A percentile compares a stretch with the other conserved stretches of the same genome.
Conservation (phyloP, 2,329 filamentous ascomycete genomes). For the Colletotrichum magnum region DNA sequence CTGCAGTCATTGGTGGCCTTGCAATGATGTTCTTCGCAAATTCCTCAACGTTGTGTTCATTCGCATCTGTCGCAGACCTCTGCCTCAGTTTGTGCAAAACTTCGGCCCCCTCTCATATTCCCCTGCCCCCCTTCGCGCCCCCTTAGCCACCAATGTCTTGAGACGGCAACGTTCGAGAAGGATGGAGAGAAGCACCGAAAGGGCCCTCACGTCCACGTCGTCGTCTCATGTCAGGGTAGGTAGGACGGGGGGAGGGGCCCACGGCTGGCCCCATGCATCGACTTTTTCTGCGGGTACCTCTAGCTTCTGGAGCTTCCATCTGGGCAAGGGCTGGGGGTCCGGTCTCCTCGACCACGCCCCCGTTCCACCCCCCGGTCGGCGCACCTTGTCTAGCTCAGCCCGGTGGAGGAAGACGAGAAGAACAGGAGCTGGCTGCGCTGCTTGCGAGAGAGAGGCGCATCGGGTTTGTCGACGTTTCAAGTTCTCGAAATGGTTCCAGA, state of each 20-base stretch:
- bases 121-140: background rate
- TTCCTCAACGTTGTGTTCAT: background rate
- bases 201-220: background rate
- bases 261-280: constrained; percentile 30
- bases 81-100: too few species aligned
- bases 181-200: constrained; percentile 11
- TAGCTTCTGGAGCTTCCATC: constrained; percentile 4
- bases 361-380: too few species aligned
- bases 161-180: constrained; percentile 33
- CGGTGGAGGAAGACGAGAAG: too few species aligned
- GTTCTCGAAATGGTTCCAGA: constrained; percentile 17
- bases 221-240: constrained; percentile 36
- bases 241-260: constrained; percentile 17
- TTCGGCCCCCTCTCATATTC: background rate
- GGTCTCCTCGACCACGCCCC: background rate
- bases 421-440: background rate
- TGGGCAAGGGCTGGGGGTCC: background rate
- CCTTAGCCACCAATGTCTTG: background rate
- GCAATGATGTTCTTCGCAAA: background rate
- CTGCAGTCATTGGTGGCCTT: background rate
- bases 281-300: constrained; percentile 20
- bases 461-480: constrained; percentile 31
- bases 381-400: too few species aligned
- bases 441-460: background rate
- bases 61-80: too few species aligned